Conservation (phyloP, 2,329 filamentous ascomycete genomes). For the Fusarium sambucinum region DNA sequence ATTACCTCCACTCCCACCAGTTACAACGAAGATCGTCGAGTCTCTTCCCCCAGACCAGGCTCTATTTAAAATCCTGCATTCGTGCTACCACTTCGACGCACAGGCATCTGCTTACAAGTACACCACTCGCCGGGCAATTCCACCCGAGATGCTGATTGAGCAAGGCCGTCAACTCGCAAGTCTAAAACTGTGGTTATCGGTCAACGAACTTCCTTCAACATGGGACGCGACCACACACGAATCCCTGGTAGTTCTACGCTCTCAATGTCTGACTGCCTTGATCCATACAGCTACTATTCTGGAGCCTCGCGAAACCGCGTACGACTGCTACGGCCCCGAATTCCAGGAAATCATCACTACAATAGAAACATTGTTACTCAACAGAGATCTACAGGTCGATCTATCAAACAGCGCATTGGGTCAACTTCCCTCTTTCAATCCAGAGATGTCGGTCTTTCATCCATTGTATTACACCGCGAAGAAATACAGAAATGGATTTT, state of each 20-base stretch:
- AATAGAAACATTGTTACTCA: neutral
- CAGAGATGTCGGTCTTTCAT: slow-evolving; percentile 39
- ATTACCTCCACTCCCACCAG: slow-evolving; percentile 7
- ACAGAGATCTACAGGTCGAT: neutral
- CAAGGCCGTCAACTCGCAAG: slow-evolving; percentile 35
- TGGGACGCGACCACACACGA: neutral
- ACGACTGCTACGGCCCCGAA: slow-evolving; percentile 31
- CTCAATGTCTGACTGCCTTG: slow-evolving; percentile 32
- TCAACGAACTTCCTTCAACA: neutral
- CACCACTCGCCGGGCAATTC: slow-evolving; percentile 15
- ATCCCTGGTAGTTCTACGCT: slow-evolving; percentile 26
- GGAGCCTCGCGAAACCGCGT: slow-evolving; percentile 28
- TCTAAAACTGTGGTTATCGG: slow-evolving; percentile 34
- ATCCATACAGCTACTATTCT: slow-evolving; percentile 21
- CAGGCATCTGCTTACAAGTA: slow-evolving; percentile 33
- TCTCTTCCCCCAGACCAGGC: slow-evolving; percentile 14
- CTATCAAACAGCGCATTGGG: fast-evolving
- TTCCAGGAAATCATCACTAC: slow-evolving; percentile 36
- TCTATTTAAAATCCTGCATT: slow-evolving; percentile 18
- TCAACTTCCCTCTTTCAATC: slow-evolving; percentile 9
- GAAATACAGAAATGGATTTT: slow-evolving; percentile 31
- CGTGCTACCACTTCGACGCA: slow-evolving; percentile 32
- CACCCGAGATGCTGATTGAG: slow-evolving; percentile 39
- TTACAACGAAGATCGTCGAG: neutral
- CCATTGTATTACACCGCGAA: slow-evolving; percentile 28